phyloP scores from a whole-genome alignment of 805 yeast genomes.

The Schwanniomyces vanrijiae region DNA sequence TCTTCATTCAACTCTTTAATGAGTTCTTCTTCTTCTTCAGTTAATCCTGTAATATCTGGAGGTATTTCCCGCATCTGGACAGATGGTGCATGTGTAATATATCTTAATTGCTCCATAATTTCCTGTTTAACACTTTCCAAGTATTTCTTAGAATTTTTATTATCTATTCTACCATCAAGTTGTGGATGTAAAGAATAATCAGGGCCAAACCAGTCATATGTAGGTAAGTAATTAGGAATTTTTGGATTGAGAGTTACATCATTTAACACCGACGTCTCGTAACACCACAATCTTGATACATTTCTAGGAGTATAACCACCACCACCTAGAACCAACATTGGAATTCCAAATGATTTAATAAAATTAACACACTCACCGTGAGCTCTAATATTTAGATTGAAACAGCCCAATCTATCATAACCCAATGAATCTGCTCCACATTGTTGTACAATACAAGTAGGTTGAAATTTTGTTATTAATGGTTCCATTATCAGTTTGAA shows the following conservation, averaged over 20 bases:
- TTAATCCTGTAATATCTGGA: slow-evolving; percentile 53
- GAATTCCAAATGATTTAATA: slow-evolving; percentile 85
- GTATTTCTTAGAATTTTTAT: slow-evolving; percentile 79
- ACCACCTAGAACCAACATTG: slow-evolving; percentile 91
- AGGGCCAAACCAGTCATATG: slow-evolving; percentile 83
- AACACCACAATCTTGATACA: slow-evolving; percentile 93
- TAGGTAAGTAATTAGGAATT: slow-evolving; percentile 70
- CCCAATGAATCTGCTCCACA: slow-evolving; percentile 97
- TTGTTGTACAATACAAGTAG: slow-evolving; percentile 91
- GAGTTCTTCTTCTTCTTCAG: slow-evolving; percentile 41
- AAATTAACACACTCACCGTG: slow-evolving; percentile 95
- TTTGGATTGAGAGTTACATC: slow-evolving; percentile 50
- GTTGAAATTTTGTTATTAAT: slow-evolving; percentile 87
- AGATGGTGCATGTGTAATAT: slow-evolving; percentile 87
- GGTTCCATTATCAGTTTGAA: slow-evolving; percentile 88
- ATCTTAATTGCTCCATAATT: slow-evolving; percentile 77
- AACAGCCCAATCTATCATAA: slow-evolving; percentile 91
- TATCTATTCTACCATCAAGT: slow-evolving; percentile 62
- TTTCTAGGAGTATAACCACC: slow-evolving; percentile 98
- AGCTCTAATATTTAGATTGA: slow-evolving; percentile 86
- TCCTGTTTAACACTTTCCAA: slow-evolving; percentile 76
- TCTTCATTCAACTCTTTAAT: slow-evolving; percentile 40
- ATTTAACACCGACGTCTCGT: slow-evolving; percentile 81
- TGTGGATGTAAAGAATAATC: slow-evolving; percentile 86
- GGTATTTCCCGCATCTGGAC: slow-evolving; percentile 92